These are phyloP conservation scores for Chrysoporthe austroafricana DNA, from an alignment of 2,329 filamentous ascomycete species.

Conservation along the genomic window DNA sequence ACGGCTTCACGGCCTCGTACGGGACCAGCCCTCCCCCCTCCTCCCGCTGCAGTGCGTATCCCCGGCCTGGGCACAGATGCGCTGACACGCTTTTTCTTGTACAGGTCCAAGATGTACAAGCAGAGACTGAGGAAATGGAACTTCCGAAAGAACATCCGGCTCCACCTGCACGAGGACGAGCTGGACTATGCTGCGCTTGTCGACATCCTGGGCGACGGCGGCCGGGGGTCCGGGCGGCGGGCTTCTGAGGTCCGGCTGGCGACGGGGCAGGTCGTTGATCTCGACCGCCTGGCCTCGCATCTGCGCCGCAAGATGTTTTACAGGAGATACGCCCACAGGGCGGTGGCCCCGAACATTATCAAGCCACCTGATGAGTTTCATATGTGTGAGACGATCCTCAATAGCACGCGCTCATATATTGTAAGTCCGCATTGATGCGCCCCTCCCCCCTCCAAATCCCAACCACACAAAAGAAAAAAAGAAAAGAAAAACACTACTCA, in stretches of 20 bases:
- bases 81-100: not conserved
- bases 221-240: too few relatives aligned
- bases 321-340: not conserved
- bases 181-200: not conserved
- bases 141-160: constrained; percentile 20
- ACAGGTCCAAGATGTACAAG: constrained; percentile 24
- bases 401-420: constrained; percentile 20
- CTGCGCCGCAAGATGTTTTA: constrained; percentile 6
- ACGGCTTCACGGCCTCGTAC: constrained; percentile 25
- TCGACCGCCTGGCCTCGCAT: constrained; percentile 12
- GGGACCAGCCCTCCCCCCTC: not conserved
- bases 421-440: not conserved
- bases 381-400: constrained; percentile 18
- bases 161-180: constrained; percentile 4
- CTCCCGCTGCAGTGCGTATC: too few relatives aligned
- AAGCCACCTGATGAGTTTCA: constrained; percentile 20
- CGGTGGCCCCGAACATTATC: not conserved
- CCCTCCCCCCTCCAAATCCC: too few relatives aligned
- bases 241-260: not conserved
- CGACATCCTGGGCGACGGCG: not conserved
- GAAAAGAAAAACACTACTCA: too few relatives aligned
- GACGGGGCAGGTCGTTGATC: constrained; percentile 20
- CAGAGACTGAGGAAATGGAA: constrained; percentile 10
- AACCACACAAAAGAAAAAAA: too few relatives aligned
- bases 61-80: too few relatives aligned